A percentile compares a stretch with the other conserved stretches of the same genome.
Conservation (phyloP, 1,284 basidiomycete genomes). For the Megacollybia platyphylla region DNA sequence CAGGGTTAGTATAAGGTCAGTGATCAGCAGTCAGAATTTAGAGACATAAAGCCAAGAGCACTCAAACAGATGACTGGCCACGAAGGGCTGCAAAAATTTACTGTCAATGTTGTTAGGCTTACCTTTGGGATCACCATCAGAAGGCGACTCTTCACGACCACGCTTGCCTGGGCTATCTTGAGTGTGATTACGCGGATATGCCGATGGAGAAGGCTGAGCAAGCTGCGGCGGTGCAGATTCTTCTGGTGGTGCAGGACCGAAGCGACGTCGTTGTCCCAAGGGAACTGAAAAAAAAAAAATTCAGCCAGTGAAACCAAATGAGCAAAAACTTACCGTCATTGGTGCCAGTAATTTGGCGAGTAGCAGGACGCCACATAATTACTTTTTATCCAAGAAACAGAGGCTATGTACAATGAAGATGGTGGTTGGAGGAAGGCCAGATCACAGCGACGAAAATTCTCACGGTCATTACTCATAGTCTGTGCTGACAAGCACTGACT, state of each 20-base stretch:
- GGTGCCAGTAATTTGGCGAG: conserved; percentile 72
- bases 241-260: conserved; percentile 73
- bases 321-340: conserved; percentile 45
- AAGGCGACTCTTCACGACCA: conserved; percentile 47
- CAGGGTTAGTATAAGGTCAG: conserved; percentile 53
- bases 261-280: conserved; percentile 77
- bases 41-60: conserved; percentile 16
- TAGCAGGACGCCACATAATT: conserved; percentile 80
- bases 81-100: conserved; percentile 13
- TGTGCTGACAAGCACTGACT: neutral
- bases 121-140: conserved; percentile 42
- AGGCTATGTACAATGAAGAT: conserved; percentile 1
- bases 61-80: conserved; percentile 10
- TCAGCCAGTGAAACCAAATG: conserved; percentile 10
- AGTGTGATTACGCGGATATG: conserved; percentile 55
- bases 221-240: conserved; percentile 66
- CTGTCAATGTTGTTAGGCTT: conserved; percentile 22
- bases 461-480: neutral
- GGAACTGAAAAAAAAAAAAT: conserved; percentile 34
- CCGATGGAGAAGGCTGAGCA: conserved; percentile 75
- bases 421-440: neutral
- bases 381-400: conserved; percentile 27
- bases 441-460: too few species aligned
- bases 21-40: conserved; percentile 20
- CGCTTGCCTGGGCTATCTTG: conserved; percentile 43